Conservation (phyloP, 2,329 filamentous ascomycete species). For the Calonectria henricotiae region DNA sequence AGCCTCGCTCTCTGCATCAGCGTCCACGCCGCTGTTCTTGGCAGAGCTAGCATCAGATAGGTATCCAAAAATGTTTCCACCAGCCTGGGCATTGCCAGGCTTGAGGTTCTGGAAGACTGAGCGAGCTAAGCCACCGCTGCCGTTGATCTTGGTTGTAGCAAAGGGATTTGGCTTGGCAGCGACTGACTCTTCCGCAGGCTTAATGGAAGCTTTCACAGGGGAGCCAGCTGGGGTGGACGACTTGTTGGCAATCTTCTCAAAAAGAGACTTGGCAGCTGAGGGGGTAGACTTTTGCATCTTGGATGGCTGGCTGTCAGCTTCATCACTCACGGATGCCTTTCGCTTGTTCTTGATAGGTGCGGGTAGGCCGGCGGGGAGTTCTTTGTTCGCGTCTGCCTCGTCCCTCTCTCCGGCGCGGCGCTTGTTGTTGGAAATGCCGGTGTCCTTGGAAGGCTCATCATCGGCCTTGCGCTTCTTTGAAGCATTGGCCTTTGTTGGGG, state of each 20-base stretch:
- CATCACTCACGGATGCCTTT: conserved; percentile 65
- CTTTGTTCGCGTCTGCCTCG: conserved; percentile 59
- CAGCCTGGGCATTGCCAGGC: conserved; percentile 50
- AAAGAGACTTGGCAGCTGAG: conserved; percentile 71
- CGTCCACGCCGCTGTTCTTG: conserved; percentile 69
- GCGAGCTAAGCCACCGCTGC: conserved; percentile 56
- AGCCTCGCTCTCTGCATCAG: conserved; percentile 65
- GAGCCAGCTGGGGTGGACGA: conserved; percentile 57
- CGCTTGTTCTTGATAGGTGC: conserved; percentile 68
- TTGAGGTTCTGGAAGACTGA: conserved; percentile 64
- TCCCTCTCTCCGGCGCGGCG: conserved; percentile 64
- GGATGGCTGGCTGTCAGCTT: conserved; percentile 66
- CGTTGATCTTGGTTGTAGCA: conserved; percentile 57
- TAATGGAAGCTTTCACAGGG: conserved; percentile 55
- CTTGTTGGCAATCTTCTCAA: conserved; percentile 73
- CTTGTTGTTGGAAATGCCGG: conserved; percentile 57
- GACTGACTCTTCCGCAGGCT: conserved; percentile 50
- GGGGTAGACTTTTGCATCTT: conserved; percentile 69
- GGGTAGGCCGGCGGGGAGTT: conserved; percentile 41
- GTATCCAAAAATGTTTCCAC: conserved; percentile 73
- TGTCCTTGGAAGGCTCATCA: conserved; percentile 64
- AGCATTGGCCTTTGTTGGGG: conserved; percentile 56
- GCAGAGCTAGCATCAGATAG: conserved; percentile 72
- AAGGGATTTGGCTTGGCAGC: conserved; percentile 57
- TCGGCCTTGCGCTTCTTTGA: conserved; percentile 73